Evolutionary conservation across 1,139 yeast species (phyloP).

Genomic region (Meyerozyma athensensis): DNA sequence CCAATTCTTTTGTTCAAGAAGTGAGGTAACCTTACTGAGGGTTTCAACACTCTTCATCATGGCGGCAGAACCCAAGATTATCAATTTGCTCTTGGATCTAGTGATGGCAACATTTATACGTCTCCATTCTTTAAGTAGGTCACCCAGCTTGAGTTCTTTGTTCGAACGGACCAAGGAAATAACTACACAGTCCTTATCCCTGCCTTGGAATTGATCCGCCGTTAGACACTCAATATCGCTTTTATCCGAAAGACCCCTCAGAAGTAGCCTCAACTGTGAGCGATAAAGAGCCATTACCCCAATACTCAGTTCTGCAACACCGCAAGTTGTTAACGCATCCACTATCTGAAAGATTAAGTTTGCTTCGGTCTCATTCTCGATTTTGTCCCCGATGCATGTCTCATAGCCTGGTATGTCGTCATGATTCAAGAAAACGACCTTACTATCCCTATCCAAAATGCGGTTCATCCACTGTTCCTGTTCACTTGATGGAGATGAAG

Average conservation of each 20-base stretch:
- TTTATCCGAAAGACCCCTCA: slow-evolving; percentile 34
- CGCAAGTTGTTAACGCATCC: slow-evolving; percentile 53
- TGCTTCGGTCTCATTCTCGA: slow-evolving; percentile 72
- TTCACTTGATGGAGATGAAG: not conserved
- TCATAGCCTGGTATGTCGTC: slow-evolving; percentile 65
- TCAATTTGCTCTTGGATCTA: slow-evolving; percentile 77
- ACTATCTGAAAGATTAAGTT: slow-evolving; percentile 59
- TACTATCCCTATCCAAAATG: slow-evolving; percentile 31
- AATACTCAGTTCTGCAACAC: slow-evolving; percentile 54
- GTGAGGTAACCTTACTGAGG: slow-evolving; percentile 56
- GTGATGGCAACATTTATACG: slow-evolving; percentile 93
- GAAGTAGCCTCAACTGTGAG: slow-evolving; percentile 64
- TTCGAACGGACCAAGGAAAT: slow-evolving; percentile 86
- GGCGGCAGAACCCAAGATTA: slow-evolving; percentile 71
- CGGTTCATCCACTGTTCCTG: slow-evolving; percentile 30
- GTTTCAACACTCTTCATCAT: slow-evolving; percentile 57
- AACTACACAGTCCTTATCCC: slow-evolving; percentile 88
- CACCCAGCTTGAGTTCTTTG: slow-evolving; percentile 63
- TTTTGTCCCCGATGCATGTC: slow-evolving; percentile 53
- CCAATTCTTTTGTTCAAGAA: slow-evolving; percentile 64
- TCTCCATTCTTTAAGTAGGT: slow-evolving; percentile 81
- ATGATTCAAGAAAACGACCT: slow-evolving; percentile 75
- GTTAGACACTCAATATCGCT: slow-evolving; percentile 71
- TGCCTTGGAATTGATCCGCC: slow-evolving; percentile 94
- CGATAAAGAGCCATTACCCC: slow-evolving; percentile 91